Conservation (phyloP, 495 filamentous ascomycete genomes). For the Xylaria bambusicola region DNA sequence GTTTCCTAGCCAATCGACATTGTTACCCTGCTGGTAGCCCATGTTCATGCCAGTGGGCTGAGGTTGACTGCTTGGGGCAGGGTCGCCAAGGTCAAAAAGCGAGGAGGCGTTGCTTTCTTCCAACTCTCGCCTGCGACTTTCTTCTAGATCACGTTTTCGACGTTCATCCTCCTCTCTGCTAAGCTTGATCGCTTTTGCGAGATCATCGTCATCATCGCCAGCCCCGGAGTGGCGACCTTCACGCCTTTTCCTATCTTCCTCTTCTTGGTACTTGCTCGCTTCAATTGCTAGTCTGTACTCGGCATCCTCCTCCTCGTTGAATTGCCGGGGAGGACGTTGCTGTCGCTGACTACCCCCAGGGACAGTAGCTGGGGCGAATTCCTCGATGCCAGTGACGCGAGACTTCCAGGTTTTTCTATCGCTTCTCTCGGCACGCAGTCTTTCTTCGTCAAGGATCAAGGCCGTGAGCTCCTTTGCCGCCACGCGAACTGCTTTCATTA, state of each 20-base stretch:
- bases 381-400: conserved; percentile 88
- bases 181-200: conserved; percentile 93
- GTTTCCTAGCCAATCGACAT: conserved; percentile 97
- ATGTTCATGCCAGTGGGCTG: conserved; percentile 91
- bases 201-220: conserved; percentile 74
- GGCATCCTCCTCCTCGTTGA: conserved; percentile 81
- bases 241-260: conserved; percentile 80
- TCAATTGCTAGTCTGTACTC: conserved; percentile 94
- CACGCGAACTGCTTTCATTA: conserved; percentile 70
- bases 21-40: conserved; percentile 92
- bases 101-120: conserved; percentile 86
- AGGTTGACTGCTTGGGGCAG: conserved; percentile 59
- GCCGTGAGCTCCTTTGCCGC: conserved; percentile 95
- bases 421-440: conserved; percentile 84
- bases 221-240: conserved; percentile 68
- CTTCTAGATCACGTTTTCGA: conserved; percentile 76
- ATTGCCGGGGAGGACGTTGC: conserved; percentile 45
- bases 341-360: conserved; percentile 35
- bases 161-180: conserved; percentile 92
- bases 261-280: conserved; percentile 93
- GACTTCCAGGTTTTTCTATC: conserved; percentile 97
- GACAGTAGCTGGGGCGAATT: conserved; percentile 55
- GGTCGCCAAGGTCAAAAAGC: conserved; percentile 79
- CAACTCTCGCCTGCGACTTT: conserved; percentile 81
- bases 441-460: conserved; percentile 93